Percentiles rank a stretch among this genome's conserved stretches.
Evolutionary conservation across 495 filamentous ascomycete species (phyloP).

Genomic region (Halenospora varia): DNA sequence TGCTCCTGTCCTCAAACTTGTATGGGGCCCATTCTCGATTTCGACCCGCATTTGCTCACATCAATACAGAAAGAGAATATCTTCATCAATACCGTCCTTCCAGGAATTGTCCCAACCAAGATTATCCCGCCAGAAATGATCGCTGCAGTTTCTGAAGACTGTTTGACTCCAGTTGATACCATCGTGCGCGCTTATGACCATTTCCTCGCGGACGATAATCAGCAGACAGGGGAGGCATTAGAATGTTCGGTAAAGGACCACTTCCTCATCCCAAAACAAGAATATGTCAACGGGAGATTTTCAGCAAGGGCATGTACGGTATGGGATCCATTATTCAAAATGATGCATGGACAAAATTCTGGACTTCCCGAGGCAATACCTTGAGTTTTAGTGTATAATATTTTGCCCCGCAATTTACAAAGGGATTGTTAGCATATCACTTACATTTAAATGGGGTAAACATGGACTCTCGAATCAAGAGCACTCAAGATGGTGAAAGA

Average conservation of each 20-base stretch:
- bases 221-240: conserved; percentile 27
- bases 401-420: no score
- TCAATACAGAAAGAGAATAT: conserved; percentile 33
- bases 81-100: conserved; percentile 28
- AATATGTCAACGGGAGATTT: conserved; percentile 27
- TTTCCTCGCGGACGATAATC: conserved; percentile 27
- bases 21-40: conserved; percentile 3
- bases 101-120: conserved; percentile 33
- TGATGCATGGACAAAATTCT: conserved; percentile 35
- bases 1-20: conserved; percentile 29
- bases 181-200: conserved; percentile 31
- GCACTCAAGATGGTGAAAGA: no score
- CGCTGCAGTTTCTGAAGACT: conserved; percentile 29
- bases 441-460: no score
- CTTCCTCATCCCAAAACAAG: conserved; percentile 26
- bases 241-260: conserved; percentile 33
- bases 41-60: background rate
- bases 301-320: conserved; percentile 29
- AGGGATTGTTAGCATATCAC: no score
- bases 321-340: conserved; percentile 39
- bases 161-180: conserved; percentile 31
- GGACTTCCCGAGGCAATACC: conserved; percentile 32
- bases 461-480: no score
- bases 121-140: conserved; percentile 35
- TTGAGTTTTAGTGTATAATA: no score